phyloP scores from a whole-genome alignment of 2,329 filamentous ascomycete species.

The Colletotrichum godetiae region DNA sequence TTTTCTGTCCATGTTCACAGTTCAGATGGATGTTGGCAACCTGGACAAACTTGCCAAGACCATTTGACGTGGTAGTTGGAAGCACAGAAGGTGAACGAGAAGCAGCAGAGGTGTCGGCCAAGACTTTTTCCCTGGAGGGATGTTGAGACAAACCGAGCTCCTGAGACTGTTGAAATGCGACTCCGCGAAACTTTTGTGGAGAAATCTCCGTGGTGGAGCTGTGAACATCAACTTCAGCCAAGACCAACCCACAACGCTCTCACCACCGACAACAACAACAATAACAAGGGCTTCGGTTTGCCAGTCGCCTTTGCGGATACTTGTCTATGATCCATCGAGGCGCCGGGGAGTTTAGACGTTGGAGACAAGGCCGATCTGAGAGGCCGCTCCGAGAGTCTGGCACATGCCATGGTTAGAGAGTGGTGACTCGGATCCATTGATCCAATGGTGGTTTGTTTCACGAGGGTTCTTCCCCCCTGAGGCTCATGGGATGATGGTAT shows the following conservation, averaged over 20 bases:
- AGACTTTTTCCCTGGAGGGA: neutral
- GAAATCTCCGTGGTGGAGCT: neutral
- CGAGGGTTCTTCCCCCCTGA: neutral
- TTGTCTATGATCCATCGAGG: neutral
- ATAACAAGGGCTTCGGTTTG: neutral
- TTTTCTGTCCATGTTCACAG: neutral
- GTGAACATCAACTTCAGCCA: neutral
- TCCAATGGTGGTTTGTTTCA: neutral
- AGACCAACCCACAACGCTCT: neutral
- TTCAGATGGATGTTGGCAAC: neutral
- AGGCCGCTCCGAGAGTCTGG: neutral
- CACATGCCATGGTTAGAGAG: neutral
- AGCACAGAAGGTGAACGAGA: neutral
- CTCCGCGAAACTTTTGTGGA: slow-evolving; percentile 30
- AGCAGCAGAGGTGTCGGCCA: neutral
- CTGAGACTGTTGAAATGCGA: slow-evolving; percentile 29
- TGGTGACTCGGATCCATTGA: neutral
- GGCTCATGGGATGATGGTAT: neutral
- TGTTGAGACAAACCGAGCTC: neutral
- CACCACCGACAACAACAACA: neutral
- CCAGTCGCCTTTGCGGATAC: neutral
- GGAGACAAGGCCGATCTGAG: neutral
- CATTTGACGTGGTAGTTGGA: neutral
- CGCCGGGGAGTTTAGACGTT: neutral
- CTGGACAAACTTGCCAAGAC: neutral